Evolutionary conservation across 306 rosid species (phyloP), one percentile per base, ranked within the genome.

Genomic region (Inga laurina): DNA sequence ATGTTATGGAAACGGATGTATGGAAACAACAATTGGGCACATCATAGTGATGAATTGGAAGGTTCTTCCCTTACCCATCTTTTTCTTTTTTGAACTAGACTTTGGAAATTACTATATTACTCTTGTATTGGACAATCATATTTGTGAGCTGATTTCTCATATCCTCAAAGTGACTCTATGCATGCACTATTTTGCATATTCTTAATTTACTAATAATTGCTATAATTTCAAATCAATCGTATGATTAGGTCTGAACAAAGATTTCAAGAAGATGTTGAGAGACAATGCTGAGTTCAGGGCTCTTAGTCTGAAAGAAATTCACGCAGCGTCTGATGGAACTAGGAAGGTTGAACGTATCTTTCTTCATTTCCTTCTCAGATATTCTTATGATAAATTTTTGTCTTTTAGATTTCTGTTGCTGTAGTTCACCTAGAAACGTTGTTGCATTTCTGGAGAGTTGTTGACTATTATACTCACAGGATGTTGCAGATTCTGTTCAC

Each of bases 1-100:
- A 93, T 95, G 97, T 87, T 95, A 52, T 95, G 98, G 98, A 95
- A 91, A 84, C 97, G 97, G 62, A 83, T 93, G 24, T 95, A 95
- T 84, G 97, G 98, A 79, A 88, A 92, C 75, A 69, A 81, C 82
- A 88, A 92, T 72, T 95, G 97, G 98, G 98, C 93, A 3, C 88
- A 90, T 81, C 77, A 88, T 18, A 27, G 69, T 72, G 94, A 95
- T 84, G 97, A 93, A 79, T 87, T 95, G 85, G 90, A 93, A 92
- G 98, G 98, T 95, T 44, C 49, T 73, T 77, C 73, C 44, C 70
- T 78, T 78, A 27, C 10, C 69, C 59, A 24, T 77, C 16, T 45
- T 80, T 10, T 24, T 71, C 57, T n/a, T 21, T 61, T 45, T 62
- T 70, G 35, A 64, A 46, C 51, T 83, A 41, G 82, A 32, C 67